Base-by-base conservation (phyloP, 2,329 filamentous ascomycete species). In the Aspergillus sp. region DNA sequence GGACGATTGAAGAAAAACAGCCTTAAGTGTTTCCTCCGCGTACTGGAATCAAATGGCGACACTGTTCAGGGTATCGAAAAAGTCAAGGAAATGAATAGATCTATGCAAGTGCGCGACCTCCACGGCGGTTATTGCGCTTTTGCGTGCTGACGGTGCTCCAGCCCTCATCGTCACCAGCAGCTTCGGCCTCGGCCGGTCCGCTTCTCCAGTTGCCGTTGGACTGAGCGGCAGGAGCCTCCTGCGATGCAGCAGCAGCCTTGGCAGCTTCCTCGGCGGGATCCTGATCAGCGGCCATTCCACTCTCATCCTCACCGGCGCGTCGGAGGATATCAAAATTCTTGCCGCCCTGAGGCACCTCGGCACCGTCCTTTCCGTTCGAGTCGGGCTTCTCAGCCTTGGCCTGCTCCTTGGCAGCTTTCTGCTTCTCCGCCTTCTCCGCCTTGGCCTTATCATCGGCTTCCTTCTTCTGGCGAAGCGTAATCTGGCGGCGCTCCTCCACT, bases 361-460 rank as follows among this genome's bases (percentile, higher is more conserved):
- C 54, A 41, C 54, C 59, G 50, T 74, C 72, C 53, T 75, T 73
- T 41, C 57, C 62, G 45, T 71, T 71, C 45, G 64, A 58, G 45
- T 67, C 65, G 10, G 71, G 64, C 19, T 67, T 63, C 57, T 66
- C 66, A 15, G 60, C 53, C 58, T 68, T 67, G 46, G 56, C 50
- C 50, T 69, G 64, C 53, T 68, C 65, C 56, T 66, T 67, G 53
- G 68, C 60, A 32, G 72, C 71, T 58, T 76, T 75, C 44, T 81
- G 78, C 58, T 86, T 86, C 60, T 88, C 74, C 19, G 71, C 72
- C 66, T 77, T 81, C 56, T 84, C 83, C 45, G 83, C 88, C 69
- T 88, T 90, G 41, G 82, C 85, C 74, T 90, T 93, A 53, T 93
- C 88, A 1, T 93, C 88, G 1, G 85, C 82, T 60, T 95, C 90